A percentile compares a stretch with the other conserved stretches of the same genome.
These are phyloP conservation scores for Rhinocladiella mackenziei DNA, from an alignment of 2,329 filamentous ascomycete genomes.

Conservation along the genomic window DNA sequence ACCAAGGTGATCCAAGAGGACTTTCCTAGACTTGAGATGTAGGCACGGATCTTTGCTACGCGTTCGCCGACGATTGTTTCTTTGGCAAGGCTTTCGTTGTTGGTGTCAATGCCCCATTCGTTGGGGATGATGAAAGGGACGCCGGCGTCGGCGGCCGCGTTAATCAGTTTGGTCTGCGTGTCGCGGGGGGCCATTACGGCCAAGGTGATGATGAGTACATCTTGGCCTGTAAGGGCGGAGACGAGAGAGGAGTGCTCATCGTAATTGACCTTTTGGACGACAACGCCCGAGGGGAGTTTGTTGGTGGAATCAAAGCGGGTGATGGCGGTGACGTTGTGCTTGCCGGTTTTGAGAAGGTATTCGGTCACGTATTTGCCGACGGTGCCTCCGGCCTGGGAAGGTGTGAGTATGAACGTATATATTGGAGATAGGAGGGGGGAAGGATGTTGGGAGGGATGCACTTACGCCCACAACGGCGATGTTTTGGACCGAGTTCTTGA, in stretches of 20 bases:
- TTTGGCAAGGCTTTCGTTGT: constrained; percentile 34
- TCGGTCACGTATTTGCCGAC: constrained; percentile 37
- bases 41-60: constrained; percentile 29
- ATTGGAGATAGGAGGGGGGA: background rate
- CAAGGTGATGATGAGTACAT: constrained; percentile 58
- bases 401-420: background rate
- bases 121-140: constrained; percentile 57
- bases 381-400: constrained; percentile 48
- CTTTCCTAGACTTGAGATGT: constrained; percentile 42
- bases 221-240: constrained; percentile 50
- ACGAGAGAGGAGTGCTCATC: constrained; percentile 45
- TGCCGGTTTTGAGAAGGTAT: constrained; percentile 46
- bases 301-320: constrained; percentile 44
- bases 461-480: constrained; percentile 42
- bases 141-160: constrained; percentile 53
- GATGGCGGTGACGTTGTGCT: constrained; percentile 52
- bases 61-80: constrained; percentile 36
- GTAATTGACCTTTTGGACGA: constrained; percentile 42
- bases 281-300: constrained; percentile 44
- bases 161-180: constrained; percentile 49
- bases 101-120: constrained; percentile 35
- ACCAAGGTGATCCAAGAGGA: constrained; percentile 43
- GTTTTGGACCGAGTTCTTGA: constrained; percentile 37
- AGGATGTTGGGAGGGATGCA: constrained; percentile 32
- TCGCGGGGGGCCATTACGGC: constrained; percentile 43